These are phyloP conservation scores for Alternaria postmessia DNA, from an alignment of 2,329 filamentous ascomycete genomes.

Conservation along the genomic window DNA sequence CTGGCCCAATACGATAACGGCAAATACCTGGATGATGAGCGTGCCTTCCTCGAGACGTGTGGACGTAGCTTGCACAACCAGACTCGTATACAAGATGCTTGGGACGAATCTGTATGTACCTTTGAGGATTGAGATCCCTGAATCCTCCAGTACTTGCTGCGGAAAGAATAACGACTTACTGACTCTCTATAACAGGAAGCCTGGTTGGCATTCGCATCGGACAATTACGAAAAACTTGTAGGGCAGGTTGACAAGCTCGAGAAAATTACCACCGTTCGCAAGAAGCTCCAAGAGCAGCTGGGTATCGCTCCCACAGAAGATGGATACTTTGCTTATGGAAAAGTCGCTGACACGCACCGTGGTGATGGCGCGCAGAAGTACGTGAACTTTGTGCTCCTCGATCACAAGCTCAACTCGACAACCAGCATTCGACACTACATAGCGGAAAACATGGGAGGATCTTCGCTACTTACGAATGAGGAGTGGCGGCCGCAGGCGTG, in stretches of 20 bases:
- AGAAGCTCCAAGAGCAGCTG: neutral
- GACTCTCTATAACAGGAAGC: neutral
- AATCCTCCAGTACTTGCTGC: neutral
- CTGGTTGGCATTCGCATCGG: neutral
- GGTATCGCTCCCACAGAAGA: neutral
- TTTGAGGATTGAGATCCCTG: neutral
- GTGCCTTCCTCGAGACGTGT: neutral
- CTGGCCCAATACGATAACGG: neutral
- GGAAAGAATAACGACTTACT: neutral
- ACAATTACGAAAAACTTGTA: neutral
- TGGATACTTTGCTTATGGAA: neutral
- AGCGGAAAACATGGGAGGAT: neutral
- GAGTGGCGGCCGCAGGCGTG: neutral
- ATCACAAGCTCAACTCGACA: neutral
- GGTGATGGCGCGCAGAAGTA: neutral
- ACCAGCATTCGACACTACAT: neutral
- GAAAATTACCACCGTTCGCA: neutral
- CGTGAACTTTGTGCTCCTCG: neutral
- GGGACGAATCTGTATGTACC: neutral
- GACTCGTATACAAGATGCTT: neutral
- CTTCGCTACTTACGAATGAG: slow-evolving; percentile 1
- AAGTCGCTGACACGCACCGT: too few species aligned
- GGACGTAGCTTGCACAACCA: neutral
- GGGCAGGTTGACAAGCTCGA: neutral
- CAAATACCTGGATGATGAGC: neutral